These are phyloP conservation scores for Helicocarpus griseus DNA, from an alignment of 2,329 filamentous ascomycete species.

Conservation along the genomic window DNA sequence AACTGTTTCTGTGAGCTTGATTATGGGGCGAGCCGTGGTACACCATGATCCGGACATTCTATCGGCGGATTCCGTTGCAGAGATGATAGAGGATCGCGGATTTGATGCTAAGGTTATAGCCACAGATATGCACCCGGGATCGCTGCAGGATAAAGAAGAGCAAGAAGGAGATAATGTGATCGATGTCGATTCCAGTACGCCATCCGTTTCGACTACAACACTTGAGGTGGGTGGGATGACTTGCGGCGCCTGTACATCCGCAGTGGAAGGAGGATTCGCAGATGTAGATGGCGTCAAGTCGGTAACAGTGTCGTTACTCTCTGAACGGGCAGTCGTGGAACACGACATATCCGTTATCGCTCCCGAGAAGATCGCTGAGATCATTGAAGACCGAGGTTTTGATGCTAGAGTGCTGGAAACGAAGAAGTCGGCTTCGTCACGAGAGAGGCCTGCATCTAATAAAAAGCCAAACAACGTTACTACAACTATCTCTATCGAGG, in stretches of 20 bases:
- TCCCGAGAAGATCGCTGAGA: conserved; percentile 39
- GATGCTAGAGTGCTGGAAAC: conserved; percentile 49
- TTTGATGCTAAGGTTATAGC: conserved; percentile 88
- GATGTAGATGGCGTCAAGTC: conserved; percentile 61
- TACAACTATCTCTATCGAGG: conserved; percentile 82
- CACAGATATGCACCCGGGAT: conserved; percentile 58
- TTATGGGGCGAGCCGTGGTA: conserved; percentile 92
- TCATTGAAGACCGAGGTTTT: conserved; percentile 43
- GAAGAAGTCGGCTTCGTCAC: conserved; percentile 39
- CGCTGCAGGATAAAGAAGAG: conserved; percentile 25
- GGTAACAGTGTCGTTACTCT: conserved; percentile 74
- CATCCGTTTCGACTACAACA: conserved; percentile 55
- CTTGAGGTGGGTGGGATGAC: conserved; percentile 81
- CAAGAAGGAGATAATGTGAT: conserved; percentile 24
- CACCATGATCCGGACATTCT: conserved; percentile 74
- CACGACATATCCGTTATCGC: conserved; percentile 54
- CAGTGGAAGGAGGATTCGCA: conserved; percentile 71
- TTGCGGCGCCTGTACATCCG: conserved; percentile 79
- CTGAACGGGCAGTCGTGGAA: conserved; percentile 75
- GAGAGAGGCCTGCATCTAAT: conserved; percentile 20
- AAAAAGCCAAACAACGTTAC: conserved; percentile 41
- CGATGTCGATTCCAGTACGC: conserved; percentile 5
- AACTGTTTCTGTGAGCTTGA: conserved; percentile 80
- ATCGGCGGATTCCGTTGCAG: conserved; percentile 63
- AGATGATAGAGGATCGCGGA: conserved; percentile 82